These are phyloP conservation scores for Ormosia semicastrata DNA, from an alignment of 306 rosid genomes.

Conservation along the genomic window DNA sequence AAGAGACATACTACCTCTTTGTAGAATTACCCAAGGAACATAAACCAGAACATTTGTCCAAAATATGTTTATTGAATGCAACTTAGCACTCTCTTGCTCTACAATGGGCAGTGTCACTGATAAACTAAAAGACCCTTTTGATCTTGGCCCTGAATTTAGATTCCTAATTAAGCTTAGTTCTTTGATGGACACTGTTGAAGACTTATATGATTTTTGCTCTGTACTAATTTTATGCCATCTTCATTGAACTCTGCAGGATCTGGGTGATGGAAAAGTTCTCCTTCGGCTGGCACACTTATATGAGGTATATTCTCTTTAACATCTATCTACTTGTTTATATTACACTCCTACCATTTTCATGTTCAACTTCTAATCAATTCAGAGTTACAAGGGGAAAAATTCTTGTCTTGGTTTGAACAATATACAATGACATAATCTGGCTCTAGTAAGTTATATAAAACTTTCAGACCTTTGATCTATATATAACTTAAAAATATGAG, in stretches of 20 bases:
- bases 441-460: conserved; percentile 9
- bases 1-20: background rate
- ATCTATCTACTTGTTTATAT: background rate
- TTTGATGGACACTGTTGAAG: background rate
- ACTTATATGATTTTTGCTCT: background rate
- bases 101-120: background rate
- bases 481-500: background rate
- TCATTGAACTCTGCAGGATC: conserved; percentile 51
- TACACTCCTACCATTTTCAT: background rate
- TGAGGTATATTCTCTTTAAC: conserved; percentile 47
- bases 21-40: background rate
- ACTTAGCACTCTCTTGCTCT: background rate
- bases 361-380: background rate
- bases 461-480: background rate
- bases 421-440: background rate
- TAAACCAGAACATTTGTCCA: background rate
- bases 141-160: background rate
- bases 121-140: background rate
- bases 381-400: background rate
- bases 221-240: background rate
- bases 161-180: background rate
- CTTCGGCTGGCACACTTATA: conserved; percentile 76
- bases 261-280: conserved; percentile 61
- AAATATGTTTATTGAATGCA: background rate
- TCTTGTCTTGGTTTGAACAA: background rate